These are phyloP conservation scores for Flaveria bidentis DNA, from an alignment of 129 eudicot species.

Conservation along the genomic window DNA sequence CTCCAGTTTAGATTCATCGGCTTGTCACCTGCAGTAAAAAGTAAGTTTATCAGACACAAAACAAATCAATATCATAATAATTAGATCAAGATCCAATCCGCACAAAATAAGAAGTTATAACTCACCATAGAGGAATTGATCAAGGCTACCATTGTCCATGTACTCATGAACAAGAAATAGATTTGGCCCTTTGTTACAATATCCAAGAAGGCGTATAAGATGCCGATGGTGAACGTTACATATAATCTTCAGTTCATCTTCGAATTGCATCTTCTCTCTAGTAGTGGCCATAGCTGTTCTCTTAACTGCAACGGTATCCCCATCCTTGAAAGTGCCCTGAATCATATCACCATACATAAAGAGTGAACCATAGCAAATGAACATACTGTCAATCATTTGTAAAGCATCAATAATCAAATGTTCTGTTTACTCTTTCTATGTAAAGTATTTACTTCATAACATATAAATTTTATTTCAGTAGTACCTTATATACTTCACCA, in stretches of 20 bases:
- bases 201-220: conserved; percentile 53
- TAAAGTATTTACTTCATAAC: not conserved
- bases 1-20: conserved; percentile 46
- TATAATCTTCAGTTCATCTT: conserved; percentile 51
- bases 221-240: conserved; percentile 59
- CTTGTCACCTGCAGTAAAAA: conserved; percentile 36
- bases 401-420: not conserved
- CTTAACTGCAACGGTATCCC: conserved; percentile 53
- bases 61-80: not conserved
- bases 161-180: conserved; percentile 49
- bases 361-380: not conserved
- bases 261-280: conserved; percentile 44
- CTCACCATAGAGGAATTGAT: conserved; percentile 48
- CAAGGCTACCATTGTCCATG: conserved; percentile 67
- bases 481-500: conserved; percentile 15
- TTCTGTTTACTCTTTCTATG: not conserved
- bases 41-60: not conserved
- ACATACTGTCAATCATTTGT: not conserved
- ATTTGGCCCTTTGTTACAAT: conserved; percentile 46
- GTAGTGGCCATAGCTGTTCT: conserved; percentile 34
- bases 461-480: not conserved
- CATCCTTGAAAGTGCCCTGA: conserved; percentile 53
- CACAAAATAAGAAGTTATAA: not conserved
- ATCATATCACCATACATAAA: not conserved
- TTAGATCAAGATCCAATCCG: no score